Percentiles rank a stretch among this genome's conserved stretches.
Evolutionary conservation across 495 filamentous ascomycete genomes (phyloP).

Genomic region (Glonium stellatum): DNA sequence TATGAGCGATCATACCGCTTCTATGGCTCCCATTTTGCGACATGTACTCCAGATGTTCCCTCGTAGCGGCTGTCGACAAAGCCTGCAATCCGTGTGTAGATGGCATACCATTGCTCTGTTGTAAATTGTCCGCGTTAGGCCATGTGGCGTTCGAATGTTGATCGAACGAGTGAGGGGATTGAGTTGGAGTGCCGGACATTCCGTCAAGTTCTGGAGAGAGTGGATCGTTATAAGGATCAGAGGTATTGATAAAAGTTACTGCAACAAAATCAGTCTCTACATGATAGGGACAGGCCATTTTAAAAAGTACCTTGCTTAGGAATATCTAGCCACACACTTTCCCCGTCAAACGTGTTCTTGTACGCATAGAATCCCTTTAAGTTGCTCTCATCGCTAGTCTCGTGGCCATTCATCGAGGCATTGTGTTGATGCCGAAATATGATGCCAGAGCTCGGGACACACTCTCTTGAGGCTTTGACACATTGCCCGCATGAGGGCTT

Average conservation of each 20-base stretch:
- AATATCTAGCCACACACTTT: slow-evolving; percentile 57
- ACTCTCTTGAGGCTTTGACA: slow-evolving; percentile 53
- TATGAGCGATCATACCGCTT: slow-evolving; percentile 9
- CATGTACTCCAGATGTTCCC: slow-evolving; percentile 33
- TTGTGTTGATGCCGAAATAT: slow-evolving; percentile 68
- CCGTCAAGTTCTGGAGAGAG: slow-evolving; percentile 38
- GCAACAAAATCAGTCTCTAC: neutral
- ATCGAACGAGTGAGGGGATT: slow-evolving; percentile 14
- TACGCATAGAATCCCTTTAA: slow-evolving; percentile 64
- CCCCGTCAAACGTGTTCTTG: slow-evolving; percentile 58
- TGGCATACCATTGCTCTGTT: slow-evolving; percentile 32
- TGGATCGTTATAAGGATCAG: slow-evolving; percentile 54
- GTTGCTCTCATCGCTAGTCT: slow-evolving; percentile 37
- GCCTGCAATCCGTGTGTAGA: slow-evolving; percentile 50
- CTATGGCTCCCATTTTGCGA: neutral
- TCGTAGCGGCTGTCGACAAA: slow-evolving; percentile 50
- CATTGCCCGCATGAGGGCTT: slow-evolving; percentile 54
- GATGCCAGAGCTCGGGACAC: slow-evolving; percentile 55
- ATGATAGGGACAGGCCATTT: neutral
- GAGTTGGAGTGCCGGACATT: slow-evolving; percentile 24
- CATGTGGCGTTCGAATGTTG: slow-evolving; percentile 9
- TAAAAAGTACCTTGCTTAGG: slow-evolving; percentile 46
- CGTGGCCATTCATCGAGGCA: slow-evolving; percentile 57
- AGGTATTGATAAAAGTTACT: slow-evolving; percentile 61
- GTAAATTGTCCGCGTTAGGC: slow-evolving; percentile 6